phyloP scores from a whole-genome alignment of 306 rosid species.

The Astragalus glycyphyllos region DNA sequence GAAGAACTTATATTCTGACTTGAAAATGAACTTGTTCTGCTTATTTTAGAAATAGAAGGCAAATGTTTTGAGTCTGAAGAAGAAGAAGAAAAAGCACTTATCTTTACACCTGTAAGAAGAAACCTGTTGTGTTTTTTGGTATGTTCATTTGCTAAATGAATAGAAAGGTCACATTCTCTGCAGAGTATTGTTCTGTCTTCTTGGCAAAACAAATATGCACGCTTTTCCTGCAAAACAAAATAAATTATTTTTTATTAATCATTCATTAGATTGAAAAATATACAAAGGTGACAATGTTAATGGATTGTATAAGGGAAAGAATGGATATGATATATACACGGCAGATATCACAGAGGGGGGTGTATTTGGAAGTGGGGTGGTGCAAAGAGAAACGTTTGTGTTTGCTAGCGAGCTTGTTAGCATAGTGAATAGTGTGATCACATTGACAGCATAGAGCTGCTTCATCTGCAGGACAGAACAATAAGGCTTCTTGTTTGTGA shows the following conservation, averaged over 20 bases:
- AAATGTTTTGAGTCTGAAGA: conserved; percentile 41
- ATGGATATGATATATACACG: conserved; percentile 27
- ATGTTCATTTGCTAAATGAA: conserved; percentile 69
- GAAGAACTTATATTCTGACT: conserved; percentile 28
- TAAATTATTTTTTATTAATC: background rate
- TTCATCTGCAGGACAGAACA: conserved; percentile 84
- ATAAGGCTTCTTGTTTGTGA: conserved; percentile 59
- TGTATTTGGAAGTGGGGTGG: conserved; percentile 51
- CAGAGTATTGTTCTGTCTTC: conserved; percentile 89
- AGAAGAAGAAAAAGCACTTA: conserved; percentile 46
- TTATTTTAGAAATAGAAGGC: conserved; percentile 37
- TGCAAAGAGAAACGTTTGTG: conserved; percentile 74
- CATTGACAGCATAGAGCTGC: conserved; percentile 82
- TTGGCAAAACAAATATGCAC: conserved; percentile 75
- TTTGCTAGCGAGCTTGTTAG: conserved; percentile 75
- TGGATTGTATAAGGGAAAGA: too few species aligned
- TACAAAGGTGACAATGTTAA: too few species aligned
- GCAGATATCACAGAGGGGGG: conserved; percentile 64
- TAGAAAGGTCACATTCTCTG: conserved; percentile 79
- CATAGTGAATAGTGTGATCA: conserved; percentile 69
- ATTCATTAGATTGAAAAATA: too few species aligned
- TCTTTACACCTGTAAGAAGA: conserved; percentile 74
- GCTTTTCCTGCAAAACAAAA: conserved; percentile 61
- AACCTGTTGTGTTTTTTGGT: conserved; percentile 72
- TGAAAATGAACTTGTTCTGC: conserved; percentile 38